These are phyloP conservation scores for Podosphaera fusca DNA, from an alignment of 2,329 filamentous ascomycete species.

Conservation along the genomic window DNA sequence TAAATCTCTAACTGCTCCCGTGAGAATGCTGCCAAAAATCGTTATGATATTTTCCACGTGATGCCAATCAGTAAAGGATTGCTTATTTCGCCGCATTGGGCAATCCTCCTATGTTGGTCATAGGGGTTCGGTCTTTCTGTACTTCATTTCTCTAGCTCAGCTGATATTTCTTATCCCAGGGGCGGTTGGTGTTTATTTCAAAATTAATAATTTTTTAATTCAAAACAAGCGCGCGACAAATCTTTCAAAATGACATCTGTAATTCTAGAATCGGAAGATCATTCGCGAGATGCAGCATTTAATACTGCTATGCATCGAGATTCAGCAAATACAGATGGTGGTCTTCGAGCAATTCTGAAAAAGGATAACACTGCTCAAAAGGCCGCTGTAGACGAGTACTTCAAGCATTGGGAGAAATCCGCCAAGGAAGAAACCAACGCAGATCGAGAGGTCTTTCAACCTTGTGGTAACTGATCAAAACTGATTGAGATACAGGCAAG, in stretches of 20 bases:
- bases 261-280: conserved; percentile 57
- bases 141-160: no score
- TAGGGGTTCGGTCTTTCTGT: no score
- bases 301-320: conserved; percentile 64
- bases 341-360: conserved; percentile 60
- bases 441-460: conserved; percentile 40
- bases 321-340: conserved; percentile 45
- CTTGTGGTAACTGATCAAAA: neutral
- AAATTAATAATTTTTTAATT: neutral
- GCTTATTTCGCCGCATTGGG: no score
- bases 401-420: conserved; percentile 85
- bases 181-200: neutral
- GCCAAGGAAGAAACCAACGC: conserved; percentile 62
- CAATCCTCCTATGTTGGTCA: no score
- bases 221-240: neutral
- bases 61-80: no score
- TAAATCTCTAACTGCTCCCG: no score
- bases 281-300: conserved; percentile 69
- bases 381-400: conserved; percentile 75
- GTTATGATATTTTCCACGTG: no score
- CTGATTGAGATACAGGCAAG: conserved; percentile 32
- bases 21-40: no score
- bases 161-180: neutral
- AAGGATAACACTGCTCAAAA: conserved; percentile 65
- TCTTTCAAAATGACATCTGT: conserved; percentile 11